Evolutionary conservation across 768 basidiomycete species (phyloP), one percentile per base, ranked within the genome.

Genomic region (Termitomyces bulborhizus): DNA sequence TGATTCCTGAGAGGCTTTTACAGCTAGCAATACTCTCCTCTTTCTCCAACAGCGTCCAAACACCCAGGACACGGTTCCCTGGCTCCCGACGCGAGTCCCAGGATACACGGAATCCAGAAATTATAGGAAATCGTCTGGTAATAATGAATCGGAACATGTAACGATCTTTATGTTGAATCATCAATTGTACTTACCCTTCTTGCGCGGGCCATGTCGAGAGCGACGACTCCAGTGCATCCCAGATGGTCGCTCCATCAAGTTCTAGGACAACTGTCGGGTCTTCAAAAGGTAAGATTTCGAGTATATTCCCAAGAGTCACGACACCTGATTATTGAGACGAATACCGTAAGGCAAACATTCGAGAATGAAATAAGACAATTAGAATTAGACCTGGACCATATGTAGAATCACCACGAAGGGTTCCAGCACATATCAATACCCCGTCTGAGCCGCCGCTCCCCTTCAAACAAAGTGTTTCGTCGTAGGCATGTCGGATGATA

Each of bases 281-380:
- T 53, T 89, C 86, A 57, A 93, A 96, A 0, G 93, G 93, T 29
- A 96, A 69, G 18, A 95, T 93, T 65, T 94, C 93, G 39, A 94
- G 64, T 53, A 95, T 86, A 65, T 97, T 86, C 0, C 93, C 92
- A 1, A 97, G 74, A 4, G 86, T 93, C 50, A 97, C 73, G 31
- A 78, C 66, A 0, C 93, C 89, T 88, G 46, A 24, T 26, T 18
- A n/a, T 40, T 32, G 15, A 27, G 24, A 32, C 21, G 6, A 47
- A 27, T 2, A 43, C 11, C 32, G 13, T 56, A 6, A 44, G 41
- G 9, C 16, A 21, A 40, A 40, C 2, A 32, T 24, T 29, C 31
- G 34, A 34, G 15, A 39, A 16, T 12, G 15, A n/a, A 6, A 18
- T 34, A 21, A 37, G 12, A 52, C 68, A 44, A 1, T 5, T 26